Evolutionary conservation across 2,329 filamentous ascomycete genomes (phyloP).

Genomic region (Anthostomella pinea): DNA sequence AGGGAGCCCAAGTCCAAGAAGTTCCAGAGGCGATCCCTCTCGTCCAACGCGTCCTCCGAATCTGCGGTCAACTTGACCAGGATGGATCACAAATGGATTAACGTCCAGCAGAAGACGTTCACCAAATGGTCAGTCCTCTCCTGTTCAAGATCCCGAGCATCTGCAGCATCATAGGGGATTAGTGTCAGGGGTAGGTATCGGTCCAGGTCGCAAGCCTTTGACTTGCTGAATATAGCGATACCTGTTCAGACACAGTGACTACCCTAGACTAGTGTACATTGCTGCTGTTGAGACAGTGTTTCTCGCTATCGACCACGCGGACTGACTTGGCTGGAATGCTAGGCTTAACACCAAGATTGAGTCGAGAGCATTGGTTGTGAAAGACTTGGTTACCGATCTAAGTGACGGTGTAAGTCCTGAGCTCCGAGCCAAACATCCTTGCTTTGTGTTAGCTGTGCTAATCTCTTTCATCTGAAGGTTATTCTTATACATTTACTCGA

Average conservation of each 20-base stretch:
- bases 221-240: no score
- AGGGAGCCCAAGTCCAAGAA: constrained; percentile 31
- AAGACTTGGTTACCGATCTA: constrained; percentile 84
- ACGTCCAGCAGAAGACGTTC: constrained; percentile 97
- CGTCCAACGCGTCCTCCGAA: constrained; percentile 43
- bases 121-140: constrained; percentile 92
- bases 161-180: no score
- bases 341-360: constrained; percentile 97
- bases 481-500: constrained; percentile 96
- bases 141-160: no score
- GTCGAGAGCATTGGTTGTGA: constrained; percentile 72
- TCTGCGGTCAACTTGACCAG: constrained; percentile 46
- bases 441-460: neutral
- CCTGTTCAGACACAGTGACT: no score
- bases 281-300: constrained; percentile 16
- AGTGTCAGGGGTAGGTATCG: no score
- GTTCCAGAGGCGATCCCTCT: constrained; percentile 34
- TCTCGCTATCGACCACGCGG: constrained; percentile 3
- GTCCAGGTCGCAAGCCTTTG: no score
- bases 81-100: constrained; percentile 70
- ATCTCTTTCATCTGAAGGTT: constrained; percentile 53
- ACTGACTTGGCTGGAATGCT: constrained; percentile 25
- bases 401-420: constrained; percentile 78
- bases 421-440: neutral
- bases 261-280: constrained; percentile 1